Conservation (phyloP, 257 asterid species). For the Rauvolfia tetraphylla region DNA sequence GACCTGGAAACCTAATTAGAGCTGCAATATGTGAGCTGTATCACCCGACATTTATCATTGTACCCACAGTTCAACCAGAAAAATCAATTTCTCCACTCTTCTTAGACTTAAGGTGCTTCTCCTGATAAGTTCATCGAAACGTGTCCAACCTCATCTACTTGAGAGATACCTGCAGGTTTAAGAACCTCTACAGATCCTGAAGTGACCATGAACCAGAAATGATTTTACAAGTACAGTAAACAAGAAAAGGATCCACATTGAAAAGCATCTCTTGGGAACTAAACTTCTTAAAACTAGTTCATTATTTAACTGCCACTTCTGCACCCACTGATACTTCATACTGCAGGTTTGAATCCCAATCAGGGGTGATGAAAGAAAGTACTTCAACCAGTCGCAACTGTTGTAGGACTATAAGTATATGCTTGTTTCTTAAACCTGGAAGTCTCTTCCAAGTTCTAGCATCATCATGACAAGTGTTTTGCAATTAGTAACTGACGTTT, state of each 20-base stretch:
- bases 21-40: no score
- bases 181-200: background rate
- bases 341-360: no score
- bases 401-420: background rate
- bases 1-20: no score
- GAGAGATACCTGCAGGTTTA: background rate
- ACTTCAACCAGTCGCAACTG: background rate
- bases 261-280: background rate
- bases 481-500: no score
- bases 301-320: no score
- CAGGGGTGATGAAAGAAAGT: background rate
- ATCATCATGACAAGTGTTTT: no score
- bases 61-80: background rate
- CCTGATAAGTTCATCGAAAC: background rate
- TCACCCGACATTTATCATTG: background rate
- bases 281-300: background rate
- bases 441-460: no score
- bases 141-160: background rate
- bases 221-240: background rate
- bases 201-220: background rate
- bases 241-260: no score
- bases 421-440: background rate
- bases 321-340: no score
- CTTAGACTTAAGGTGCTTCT: background rate
- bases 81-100: background rate